These are phyloP conservation scores for Globisporangium polare DNA, from an alignment of 352 stramenopile species.

Conservation along the genomic window DNA sequence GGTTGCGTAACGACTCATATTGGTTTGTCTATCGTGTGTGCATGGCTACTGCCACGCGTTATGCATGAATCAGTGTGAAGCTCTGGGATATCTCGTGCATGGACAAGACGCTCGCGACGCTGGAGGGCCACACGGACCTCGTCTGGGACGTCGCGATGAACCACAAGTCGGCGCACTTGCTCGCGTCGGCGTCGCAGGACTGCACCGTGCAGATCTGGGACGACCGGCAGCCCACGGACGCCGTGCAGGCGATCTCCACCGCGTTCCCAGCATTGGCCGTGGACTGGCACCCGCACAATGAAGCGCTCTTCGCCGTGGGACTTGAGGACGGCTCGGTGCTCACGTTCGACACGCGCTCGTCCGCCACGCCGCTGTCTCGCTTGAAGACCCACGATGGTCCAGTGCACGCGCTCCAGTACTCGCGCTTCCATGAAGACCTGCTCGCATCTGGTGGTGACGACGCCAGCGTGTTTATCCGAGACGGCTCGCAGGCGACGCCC, in stretches of 20 bases:
- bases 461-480: conserved; percentile 38
- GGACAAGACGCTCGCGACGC: conserved; percentile 43
- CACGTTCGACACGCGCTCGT: conserved; percentile 65
- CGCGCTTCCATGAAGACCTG: conserved; percentile 48
- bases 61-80: conserved; percentile 45
- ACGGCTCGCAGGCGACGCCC: conserved; percentile 24
- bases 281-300: conserved; percentile 66
- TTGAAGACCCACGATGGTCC: conserved; percentile 28
- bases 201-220: conserved; percentile 75
- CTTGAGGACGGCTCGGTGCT: conserved; percentile 61
- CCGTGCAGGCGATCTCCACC: conserved; percentile 37
- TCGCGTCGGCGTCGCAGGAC: conserved; percentile 67
- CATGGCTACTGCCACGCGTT: neutral
- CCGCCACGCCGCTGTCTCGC: conserved; percentile 33
- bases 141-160: conserved; percentile 68
- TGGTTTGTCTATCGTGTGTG: neutral
- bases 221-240: conserved; percentile 38
- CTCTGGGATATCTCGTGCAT: conserved; percentile 61
- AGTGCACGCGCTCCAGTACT: conserved; percentile 69
- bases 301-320: conserved; percentile 53
- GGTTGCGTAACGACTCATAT: neutral
- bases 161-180: conserved; percentile 29
- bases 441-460: conserved; percentile 69
- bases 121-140: conserved; percentile 67
- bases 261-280: conserved; percentile 42